A percentile compares a stretch with the other conserved stretches of the same genome.
Conservation (phyloP, 164 flowering plant species). For the Chloranthus sessilifolius region DNA sequence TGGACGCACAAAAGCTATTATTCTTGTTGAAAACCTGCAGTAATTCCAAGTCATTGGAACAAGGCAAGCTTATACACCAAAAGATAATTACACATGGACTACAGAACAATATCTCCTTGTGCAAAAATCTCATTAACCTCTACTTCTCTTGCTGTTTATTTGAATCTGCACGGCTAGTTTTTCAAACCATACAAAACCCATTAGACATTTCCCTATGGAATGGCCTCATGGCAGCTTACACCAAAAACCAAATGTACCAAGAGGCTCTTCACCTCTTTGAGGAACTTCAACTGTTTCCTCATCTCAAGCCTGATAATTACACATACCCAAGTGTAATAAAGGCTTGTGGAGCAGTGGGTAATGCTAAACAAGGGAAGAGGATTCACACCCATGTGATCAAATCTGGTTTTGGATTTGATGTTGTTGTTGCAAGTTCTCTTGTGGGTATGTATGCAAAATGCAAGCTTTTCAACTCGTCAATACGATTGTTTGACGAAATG, state of each 20-base stretch:
- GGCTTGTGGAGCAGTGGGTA: slow-evolving; percentile 46
- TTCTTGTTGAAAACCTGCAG: slow-evolving; percentile 12
- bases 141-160: slow-evolving; percentile 44
- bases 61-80: slow-evolving; percentile 24
- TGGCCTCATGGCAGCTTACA: slow-evolving; percentile 44
- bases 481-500: slow-evolving; percentile 53
- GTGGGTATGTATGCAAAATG: slow-evolving; percentile 56
- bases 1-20: slow-evolving; percentile 13
- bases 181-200: slow-evolving; percentile 34
- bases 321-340: slow-evolving; percentile 63
- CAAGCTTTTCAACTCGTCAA: slow-evolving; percentile 28
- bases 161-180: slow-evolving; percentile 40
- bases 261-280: slow-evolving; percentile 45
- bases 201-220: slow-evolving; percentile 60
- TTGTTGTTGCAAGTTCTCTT: slow-evolving; percentile 49
- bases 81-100: slow-evolving; percentile 19
- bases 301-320: slow-evolving; percentile 42
- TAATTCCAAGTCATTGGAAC: slow-evolving; percentile 15
- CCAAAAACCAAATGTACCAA: slow-evolving; percentile 40
- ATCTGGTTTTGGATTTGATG: slow-evolving; percentile 38
- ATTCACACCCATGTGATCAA: slow-evolving; percentile 46
- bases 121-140: slow-evolving; percentile 46
- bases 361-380: slow-evolving; percentile 30
- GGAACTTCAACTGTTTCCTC: slow-evolving; percentile 21
- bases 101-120: slow-evolving; percentile 31